A percentile compares a stretch with the other conserved stretches of the same genome.
Conservation (phyloP, 2,329 filamentous ascomycete genomes). For the Ascochyta viciae-villosae region DNA sequence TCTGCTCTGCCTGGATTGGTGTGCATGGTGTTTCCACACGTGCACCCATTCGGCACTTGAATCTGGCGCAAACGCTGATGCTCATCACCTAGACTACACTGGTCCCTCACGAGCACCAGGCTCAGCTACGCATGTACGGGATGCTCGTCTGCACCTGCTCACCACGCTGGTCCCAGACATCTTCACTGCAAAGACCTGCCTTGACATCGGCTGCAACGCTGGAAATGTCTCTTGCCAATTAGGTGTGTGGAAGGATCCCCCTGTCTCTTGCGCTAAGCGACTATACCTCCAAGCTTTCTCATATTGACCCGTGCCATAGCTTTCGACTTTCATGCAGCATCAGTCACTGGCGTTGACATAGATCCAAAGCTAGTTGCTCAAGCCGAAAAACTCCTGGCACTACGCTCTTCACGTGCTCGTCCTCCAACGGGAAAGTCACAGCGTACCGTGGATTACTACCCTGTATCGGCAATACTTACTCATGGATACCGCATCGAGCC, state of each 20-base stretch:
- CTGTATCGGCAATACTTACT: constrained; percentile 45
- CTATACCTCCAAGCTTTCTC: constrained; percentile 13
- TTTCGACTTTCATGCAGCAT: constrained; percentile 46
- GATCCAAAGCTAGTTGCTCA: constrained; percentile 47
- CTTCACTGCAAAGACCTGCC: constrained; percentile 44
- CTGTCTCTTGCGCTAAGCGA: constrained; percentile 21
- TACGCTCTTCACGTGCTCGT: constrained; percentile 46
- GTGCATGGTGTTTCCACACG: background rate
- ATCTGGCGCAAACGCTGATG: constrained; percentile 20
- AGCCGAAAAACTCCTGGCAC: constrained; percentile 45
- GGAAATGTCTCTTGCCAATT: constrained; percentile 49
- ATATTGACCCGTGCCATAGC: constrained; percentile 43
- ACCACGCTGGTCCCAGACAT: constrained; percentile 41
- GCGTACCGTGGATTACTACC: constrained; percentile 42
- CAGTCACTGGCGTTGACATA: constrained; percentile 50
- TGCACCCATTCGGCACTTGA: constrained; percentile 24
- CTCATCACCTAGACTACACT: constrained; percentile 44
- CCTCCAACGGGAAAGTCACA: constrained; percentile 27
- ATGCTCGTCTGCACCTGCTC: constrained; percentile 47
- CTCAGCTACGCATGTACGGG: constrained; percentile 47
- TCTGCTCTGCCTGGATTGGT: constrained; percentile 12
- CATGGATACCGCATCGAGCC: constrained; percentile 44
- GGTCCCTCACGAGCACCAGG: constrained; percentile 45
- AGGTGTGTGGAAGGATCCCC: constrained; percentile 43
- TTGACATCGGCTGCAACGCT: constrained; percentile 52